A percentile compares a stretch with the other conserved stretches of the same genome.
Evolutionary conservation across 116 monocot genomes (phyloP).

Genomic region (Dioscorea cayenensis): DNA sequence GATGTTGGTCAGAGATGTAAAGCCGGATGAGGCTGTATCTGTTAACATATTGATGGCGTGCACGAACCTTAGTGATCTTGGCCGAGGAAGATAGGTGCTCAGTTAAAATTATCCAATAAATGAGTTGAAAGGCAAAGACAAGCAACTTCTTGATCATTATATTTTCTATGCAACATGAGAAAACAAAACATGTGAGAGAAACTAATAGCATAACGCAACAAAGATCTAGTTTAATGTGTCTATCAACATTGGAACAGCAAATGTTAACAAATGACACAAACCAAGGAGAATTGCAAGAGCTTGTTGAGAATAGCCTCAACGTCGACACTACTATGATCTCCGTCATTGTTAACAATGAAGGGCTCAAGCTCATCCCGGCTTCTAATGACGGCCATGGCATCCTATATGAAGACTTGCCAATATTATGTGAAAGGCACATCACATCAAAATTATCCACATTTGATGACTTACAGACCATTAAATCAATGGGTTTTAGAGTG

Average conservation of each 20-base stretch:
- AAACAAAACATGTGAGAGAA: too few species aligned
- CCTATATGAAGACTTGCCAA: constrained; percentile 88
- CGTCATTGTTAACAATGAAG: constrained; percentile 87
- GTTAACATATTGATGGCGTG: constrained; percentile 49
- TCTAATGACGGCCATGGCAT: constrained; percentile 95
- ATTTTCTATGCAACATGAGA: too few species aligned
- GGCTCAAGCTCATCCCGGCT: constrained; percentile 89
- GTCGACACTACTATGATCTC: constrained; percentile 81
- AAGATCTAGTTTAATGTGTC: too few species aligned
- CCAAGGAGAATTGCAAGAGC: too few species aligned
- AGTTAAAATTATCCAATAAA: constrained; percentile 13
- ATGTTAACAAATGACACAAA: constrained; percentile 4
- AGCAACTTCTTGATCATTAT: too few species aligned
- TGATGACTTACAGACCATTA: constrained; percentile 81
- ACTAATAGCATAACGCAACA: too few species aligned
- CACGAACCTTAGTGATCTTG: constrained; percentile 29
- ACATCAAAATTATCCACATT: constrained; percentile 84
- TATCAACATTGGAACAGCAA: too few species aligned
- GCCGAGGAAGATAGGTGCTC: constrained; percentile 40
- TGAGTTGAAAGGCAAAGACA: too few species aligned
- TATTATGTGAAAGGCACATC: constrained; percentile 91
- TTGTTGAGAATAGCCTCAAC: constrained; percentile 97
- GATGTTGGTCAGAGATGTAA: constrained; percentile 7
- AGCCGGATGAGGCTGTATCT: constrained; percentile 39
- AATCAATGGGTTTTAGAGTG: constrained; percentile 99